phyloP scores from a whole-genome alignment of 805 yeast species.

The Blastobotrys robertii region DNA sequence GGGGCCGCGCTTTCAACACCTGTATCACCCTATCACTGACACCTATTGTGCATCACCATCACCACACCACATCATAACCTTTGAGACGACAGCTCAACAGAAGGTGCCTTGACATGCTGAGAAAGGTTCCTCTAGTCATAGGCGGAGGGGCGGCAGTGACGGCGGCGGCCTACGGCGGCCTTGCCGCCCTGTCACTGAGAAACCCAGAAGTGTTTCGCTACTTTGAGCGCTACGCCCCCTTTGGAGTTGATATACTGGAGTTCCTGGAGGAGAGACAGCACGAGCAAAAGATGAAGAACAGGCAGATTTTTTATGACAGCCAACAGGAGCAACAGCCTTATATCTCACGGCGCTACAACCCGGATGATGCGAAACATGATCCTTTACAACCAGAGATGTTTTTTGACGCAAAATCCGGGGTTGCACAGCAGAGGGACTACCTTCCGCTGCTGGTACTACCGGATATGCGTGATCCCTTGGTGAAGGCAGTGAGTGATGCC shows the following conservation, averaged over 20 bases:
- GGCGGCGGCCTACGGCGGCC: slow-evolving; percentile 1
- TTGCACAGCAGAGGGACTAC: slow-evolving; percentile 17
- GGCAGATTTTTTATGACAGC: slow-evolving; percentile 9
- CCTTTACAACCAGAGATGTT: slow-evolving; percentile 16
- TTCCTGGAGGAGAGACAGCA: slow-evolving; percentile 14
- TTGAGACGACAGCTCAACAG: not conserved
- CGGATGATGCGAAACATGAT: slow-evolving; percentile 5
- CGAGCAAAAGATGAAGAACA: slow-evolving; percentile 3
- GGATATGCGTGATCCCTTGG: slow-evolving; percentile 16
- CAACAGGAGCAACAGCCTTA: slow-evolving; percentile 10
- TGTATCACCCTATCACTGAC: not conserved
- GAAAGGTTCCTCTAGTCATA: not conserved
- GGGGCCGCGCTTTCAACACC: not conserved
- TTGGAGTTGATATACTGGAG: slow-evolving; percentile 13
- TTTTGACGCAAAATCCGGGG: slow-evolving; percentile 19
- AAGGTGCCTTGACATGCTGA: not conserved
- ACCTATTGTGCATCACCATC: not conserved
- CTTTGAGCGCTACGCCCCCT: slow-evolving; percentile 13
- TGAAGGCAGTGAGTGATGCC: slow-evolving; percentile 17
- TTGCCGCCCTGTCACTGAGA: not conserved
- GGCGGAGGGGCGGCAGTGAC: not conserved
- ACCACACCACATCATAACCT: not conserved
- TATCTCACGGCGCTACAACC: slow-evolving; percentile 4
- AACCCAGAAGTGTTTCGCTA: too few relatives aligned
- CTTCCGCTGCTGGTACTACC: slow-evolving; percentile 21